phyloP scores from a whole-genome alignment of 805 yeast genomes.

The Metschnikowia gruessii region DNA sequence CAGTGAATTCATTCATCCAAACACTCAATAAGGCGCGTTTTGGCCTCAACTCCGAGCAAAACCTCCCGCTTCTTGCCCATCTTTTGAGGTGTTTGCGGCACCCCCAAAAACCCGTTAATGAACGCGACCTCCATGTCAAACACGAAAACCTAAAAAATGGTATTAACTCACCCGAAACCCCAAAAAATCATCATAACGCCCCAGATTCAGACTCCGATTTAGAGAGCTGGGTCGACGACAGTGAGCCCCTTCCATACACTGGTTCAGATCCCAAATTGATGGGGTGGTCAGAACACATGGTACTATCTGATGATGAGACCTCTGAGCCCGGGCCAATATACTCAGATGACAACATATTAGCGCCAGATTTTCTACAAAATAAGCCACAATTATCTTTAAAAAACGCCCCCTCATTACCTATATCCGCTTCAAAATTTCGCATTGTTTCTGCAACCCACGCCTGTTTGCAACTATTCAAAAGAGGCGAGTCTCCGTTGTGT shows the following conservation, averaged over 20 bases:
- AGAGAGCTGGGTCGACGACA: slow-evolving; percentile 10
- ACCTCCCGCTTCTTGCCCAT: slow-evolving; percentile 17
- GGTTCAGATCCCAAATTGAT: not conserved
- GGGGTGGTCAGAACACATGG: slow-evolving; percentile 27
- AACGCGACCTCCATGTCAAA: too few relatives aligned
- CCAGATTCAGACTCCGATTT: not conserved
- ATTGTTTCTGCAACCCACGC: slow-evolving; percentile 18
- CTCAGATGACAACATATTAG: slow-evolving; percentile 8
- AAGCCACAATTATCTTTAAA: too few relatives aligned
- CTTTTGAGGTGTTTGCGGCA: slow-evolving; percentile 16
- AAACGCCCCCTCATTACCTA: not conserved
- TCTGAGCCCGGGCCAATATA: slow-evolving; percentile 16
- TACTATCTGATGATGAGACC: slow-evolving; percentile 28
- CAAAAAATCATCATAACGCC: not conserved
- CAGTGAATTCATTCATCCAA: slow-evolving; percentile 4
- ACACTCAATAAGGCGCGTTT: slow-evolving; percentile 13
- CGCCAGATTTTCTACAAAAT: too few relatives aligned
- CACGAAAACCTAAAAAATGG: too few relatives aligned
- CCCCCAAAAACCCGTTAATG: slow-evolving; percentile 1
- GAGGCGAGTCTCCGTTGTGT: slow-evolving; percentile 29
- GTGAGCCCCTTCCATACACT: not conserved
- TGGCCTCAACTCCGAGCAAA: slow-evolving; percentile 21
- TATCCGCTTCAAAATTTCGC: slow-evolving; percentile 13
- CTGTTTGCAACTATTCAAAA: slow-evolving; percentile 20
- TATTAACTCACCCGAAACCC: not conserved